Conservation (phyloP, 495 filamentous ascomycete genomes). For the Parathielavia appendiculata region DNA sequence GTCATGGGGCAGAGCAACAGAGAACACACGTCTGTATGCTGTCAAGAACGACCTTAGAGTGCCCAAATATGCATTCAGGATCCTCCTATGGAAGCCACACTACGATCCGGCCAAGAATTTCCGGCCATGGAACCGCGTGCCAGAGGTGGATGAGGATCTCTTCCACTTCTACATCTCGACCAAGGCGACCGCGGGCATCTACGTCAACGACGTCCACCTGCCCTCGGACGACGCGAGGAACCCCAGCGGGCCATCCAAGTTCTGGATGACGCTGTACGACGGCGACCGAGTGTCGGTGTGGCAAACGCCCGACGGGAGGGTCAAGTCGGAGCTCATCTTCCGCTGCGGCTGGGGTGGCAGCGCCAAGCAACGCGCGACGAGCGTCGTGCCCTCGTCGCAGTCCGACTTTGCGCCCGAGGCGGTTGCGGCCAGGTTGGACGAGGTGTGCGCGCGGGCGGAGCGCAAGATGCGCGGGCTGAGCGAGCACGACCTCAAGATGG, state of each 20-base stretch:
- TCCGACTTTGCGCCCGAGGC: slow-evolving; percentile 16
- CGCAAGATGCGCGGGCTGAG: slow-evolving; percentile 26
- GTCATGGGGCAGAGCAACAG: slow-evolving; percentile 65
- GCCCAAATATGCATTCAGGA: slow-evolving; percentile 73
- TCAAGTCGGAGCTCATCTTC: slow-evolving; percentile 37
- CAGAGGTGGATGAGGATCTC: slow-evolving; percentile 44
- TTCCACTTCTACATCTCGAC: slow-evolving; percentile 70
- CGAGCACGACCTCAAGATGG: slow-evolving; percentile 31
- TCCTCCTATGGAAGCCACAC: slow-evolving; percentile 64
- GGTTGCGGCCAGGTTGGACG: slow-evolving; percentile 28
- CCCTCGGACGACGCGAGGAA: slow-evolving; percentile 44
- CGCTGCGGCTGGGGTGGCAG: slow-evolving; percentile 46
- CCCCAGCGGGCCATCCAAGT: slow-evolving; percentile 40
- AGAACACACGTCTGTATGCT: slow-evolving; percentile 58
- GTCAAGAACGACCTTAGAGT: slow-evolving; percentile 59
- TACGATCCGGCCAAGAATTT: slow-evolving; percentile 46
- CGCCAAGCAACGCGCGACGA: slow-evolving; percentile 23
- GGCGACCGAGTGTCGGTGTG: slow-evolving; percentile 69
- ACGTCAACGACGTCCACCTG: slow-evolving; percentile 62
- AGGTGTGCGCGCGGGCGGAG: slow-evolving; percentile 27
- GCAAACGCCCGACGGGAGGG: slow-evolving; percentile 28
- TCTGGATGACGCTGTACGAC: slow-evolving; percentile 64
- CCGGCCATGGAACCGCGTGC: slow-evolving; percentile 37
- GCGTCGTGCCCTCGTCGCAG: slow-evolving; percentile 9
- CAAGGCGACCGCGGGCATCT: slow-evolving; percentile 63